Conservation (phyloP, 73 alveolate genomes). For the Durusdinium trenchii region DNA sequence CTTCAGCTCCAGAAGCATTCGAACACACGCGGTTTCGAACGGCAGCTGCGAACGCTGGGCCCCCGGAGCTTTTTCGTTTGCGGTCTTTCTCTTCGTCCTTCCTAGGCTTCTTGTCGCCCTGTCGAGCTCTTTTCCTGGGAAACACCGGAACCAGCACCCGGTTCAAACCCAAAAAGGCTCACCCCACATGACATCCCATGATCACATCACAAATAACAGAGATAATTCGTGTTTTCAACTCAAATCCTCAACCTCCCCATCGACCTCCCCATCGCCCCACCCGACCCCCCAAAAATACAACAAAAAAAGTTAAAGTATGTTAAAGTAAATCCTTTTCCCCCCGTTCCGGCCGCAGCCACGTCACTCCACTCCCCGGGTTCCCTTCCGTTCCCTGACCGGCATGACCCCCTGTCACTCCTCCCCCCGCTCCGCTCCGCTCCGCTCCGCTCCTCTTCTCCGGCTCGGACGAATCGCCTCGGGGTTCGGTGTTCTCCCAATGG, state of each 20-base stretch:
- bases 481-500: neutral
- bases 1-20: neutral
- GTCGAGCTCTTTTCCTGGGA: constrained; percentile 39
- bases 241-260: no score
- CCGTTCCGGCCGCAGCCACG: no score
- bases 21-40: neutral
- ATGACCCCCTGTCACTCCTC: neutral
- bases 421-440: neutral
- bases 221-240: no score
- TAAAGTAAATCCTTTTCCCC: no score
- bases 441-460: constrained; percentile 10
- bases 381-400: no score
- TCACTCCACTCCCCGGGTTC: no score
- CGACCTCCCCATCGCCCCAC: no score
- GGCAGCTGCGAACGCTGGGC: neutral
- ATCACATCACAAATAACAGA: no score
- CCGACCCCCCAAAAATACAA: neutral
- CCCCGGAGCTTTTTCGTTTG: neutral
- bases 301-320: neutral
- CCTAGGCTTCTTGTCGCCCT: constrained; percentile 51
- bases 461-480: constrained; percentile 44
- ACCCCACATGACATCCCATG: no score
- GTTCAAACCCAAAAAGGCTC: no score
- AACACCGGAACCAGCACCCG: neutral
- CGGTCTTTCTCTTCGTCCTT: constrained; percentile 4